Evolutionary conservation across 2,329 filamentous ascomycete genomes (phyloP), one percentile per base, ranked within the genome.

Genomic region (Byssothecium circinans): DNA sequence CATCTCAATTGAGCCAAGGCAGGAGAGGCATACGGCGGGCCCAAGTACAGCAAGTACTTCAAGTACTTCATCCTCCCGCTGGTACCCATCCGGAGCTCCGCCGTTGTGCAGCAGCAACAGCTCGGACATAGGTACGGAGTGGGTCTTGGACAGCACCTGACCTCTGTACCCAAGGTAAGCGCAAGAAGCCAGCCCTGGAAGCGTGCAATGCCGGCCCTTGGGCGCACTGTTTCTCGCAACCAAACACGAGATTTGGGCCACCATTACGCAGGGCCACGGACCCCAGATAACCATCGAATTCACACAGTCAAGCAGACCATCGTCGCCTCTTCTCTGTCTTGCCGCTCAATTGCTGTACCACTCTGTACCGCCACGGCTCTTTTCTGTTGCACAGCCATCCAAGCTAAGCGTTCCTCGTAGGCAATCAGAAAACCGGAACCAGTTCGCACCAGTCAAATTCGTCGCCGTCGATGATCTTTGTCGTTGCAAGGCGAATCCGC

Each of bases 61-160:
- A n/a, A n/a, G 23, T 10, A 25, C 23, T 10, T 25, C 23, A 25
- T 10, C 23, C 23, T 25, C 6, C 20, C 35, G 8, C 35, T 50
- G 53, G 61, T 62, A 55, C 45, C 58, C 53, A 60, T 52, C 44
- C 52, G 52, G 53, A 57, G 53, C 42, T 49, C 42, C 50, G 48
- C 56, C 56, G 45, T 45, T 39, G 45, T 41, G 45, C 41, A 42
- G 41, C 45, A 35, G 44, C 23, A 59, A 58, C 58, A 55, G 50
- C 54, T 45, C 53, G 32, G n/a, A n/a, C n/a, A n/a, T n/a, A n/a
- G n/a, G n/a, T n/a, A n/a, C n/a, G n/a, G n/a, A n/a, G n/a, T n/a
- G n/a, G n/a, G n/a, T n/a, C n/a, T 54, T 40, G 19, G 41, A 37
- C 42, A 52, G 57, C 65, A 68, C 61, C 57, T 69, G 65, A 69